phyloP scores from a whole-genome alignment of 2,329 filamentous ascomycete genomes.

The Tolypocladium guangdongense region DNA sequence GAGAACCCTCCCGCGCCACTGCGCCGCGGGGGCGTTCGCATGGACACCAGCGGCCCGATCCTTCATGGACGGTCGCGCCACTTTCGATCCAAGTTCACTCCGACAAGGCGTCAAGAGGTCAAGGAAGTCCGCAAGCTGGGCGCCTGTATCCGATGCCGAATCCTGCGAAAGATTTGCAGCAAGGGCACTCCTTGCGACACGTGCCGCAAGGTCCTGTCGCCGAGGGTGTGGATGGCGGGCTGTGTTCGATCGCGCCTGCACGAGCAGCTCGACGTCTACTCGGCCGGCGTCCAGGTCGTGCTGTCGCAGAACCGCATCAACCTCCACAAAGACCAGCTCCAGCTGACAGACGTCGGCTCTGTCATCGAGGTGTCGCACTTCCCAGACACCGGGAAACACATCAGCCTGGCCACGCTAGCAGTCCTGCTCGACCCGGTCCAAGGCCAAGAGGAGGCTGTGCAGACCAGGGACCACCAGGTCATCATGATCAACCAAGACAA shows the following conservation, averaged over 20 bases:
- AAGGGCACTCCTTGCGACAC: slow-evolving; percentile 51
- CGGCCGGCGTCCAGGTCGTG: slow-evolving; percentile 52
- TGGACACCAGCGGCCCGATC: slow-evolving; percentile 33
- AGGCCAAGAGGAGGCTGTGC: slow-evolving; percentile 21
- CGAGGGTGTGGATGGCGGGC: slow-evolving; percentile 53
- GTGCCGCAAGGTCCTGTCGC: slow-evolving; percentile 51
- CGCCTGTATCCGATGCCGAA: slow-evolving; percentile 55
- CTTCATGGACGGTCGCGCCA: slow-evolving; percentile 40
- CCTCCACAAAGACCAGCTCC: slow-evolving; percentile 37
- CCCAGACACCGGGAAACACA: slow-evolving; percentile 34
- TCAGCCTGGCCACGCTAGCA: slow-evolving; percentile 25
- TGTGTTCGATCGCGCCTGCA: slow-evolving; percentile 53
- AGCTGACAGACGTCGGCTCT: slow-evolving; percentile 36
- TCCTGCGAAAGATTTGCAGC: slow-evolving; percentile 57
- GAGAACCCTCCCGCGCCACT: slow-evolving; percentile 20
- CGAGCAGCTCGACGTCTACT: slow-evolving; percentile 52
- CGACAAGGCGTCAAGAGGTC: slow-evolving; percentile 50
- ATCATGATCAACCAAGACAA: slow-evolving; percentile 51
- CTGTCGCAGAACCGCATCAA: slow-evolving; percentile 50
- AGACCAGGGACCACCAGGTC: slow-evolving; percentile 22
- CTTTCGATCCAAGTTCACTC: slow-evolving; percentile 45
- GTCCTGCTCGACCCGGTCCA: slow-evolving; percentile 24
- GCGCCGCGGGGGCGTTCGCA: slow-evolving; percentile 38
- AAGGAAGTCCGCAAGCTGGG: slow-evolving; percentile 54
- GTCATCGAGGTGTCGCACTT: slow-evolving; percentile 50